phyloP scores from a whole-genome alignment of 2,329 filamentous ascomycete genomes.

The Sporothrix sp. region DNA sequence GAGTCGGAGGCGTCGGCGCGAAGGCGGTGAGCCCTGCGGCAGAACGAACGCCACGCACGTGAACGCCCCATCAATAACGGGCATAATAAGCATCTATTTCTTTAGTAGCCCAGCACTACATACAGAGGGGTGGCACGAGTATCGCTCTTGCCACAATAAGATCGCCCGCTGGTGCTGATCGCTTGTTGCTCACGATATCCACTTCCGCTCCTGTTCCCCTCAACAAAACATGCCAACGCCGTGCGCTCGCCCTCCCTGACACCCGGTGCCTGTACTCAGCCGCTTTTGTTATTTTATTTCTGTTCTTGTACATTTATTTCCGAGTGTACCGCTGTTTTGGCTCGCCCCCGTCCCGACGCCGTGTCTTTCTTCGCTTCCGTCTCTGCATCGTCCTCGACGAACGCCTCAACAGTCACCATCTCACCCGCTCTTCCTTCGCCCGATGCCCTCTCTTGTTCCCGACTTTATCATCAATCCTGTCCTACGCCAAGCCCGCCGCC shows the following conservation, averaged over 20 bases:
- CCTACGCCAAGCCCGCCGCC: conserved; percentile 54
- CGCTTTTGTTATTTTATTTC: not conserved
- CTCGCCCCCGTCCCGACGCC: too few relatives aligned
- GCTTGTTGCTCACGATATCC: not conserved
- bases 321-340: not conserved
- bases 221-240: conserved; percentile 3
- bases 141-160: too few relatives aligned
- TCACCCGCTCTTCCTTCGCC: not conserved
- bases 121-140: too few relatives aligned
- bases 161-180: not conserved
- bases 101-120: too few relatives aligned
- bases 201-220: not conserved
- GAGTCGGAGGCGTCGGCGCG: too few relatives aligned
- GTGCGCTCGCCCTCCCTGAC: not conserved
- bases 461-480: conserved; percentile 58
- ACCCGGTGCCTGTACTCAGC: not conserved
- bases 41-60: too few relatives aligned
- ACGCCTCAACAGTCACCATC: not conserved
- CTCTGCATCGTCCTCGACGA: too few relatives aligned
- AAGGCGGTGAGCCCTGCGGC: too few relatives aligned
- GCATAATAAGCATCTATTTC: too few relatives aligned
- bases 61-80: too few relatives aligned
- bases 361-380: not conserved
- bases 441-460: conserved; percentile 54
- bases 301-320: not conserved